Evolutionary conservation across 371 early-diverging fungal genomes (phyloP), one percentile per base, ranked within the genome.

Genomic region (Coemansia sp.): DNA sequence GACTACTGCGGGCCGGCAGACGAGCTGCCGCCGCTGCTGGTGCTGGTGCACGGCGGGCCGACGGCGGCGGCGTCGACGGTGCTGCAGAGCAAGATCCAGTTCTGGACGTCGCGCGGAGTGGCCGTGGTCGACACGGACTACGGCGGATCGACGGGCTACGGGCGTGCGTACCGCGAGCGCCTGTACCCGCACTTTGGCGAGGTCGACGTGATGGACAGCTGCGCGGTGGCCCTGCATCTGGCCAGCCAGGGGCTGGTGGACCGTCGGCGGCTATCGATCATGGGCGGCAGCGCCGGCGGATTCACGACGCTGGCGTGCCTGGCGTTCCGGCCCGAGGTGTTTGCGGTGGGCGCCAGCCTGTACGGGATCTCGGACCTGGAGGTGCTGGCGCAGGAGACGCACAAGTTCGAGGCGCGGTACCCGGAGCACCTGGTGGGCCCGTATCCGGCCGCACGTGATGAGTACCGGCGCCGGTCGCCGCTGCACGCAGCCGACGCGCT

Each of bases 201-300:
- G 33, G 88, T 89, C 0, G 92, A 91, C 66, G 88, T 91, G 3
- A 85, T 85, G 50, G 92, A 91, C 68, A 87, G 88, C 63, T 85
- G 88, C 57, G 85, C 84, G 35, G 88, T 85, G 1, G 92, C 90
- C 0, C 66, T 80, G 36, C 84, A 86, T 51, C 63, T 90, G 47
- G 88, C 85, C 0, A 63, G 81, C 9, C 50, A 70, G 35, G 88
- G 88, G 0, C 59, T 69, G 30, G 92, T 85, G 0, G 90, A 91
- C 60, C 63, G 77, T 9, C 66, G 81, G 3, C 83, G 86, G 49
- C 55, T 89, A 47, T 78, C 85, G 5, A 86, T 91, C 63, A 84
- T 81, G 50, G 90, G 89, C 26, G 85, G 84, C n/a, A 84, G 84
- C 56, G 88, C 89, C 1, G 89, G 88, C 55, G 91, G 91, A 0